phyloP scores from a whole-genome alignment of 257 asterid species.

The Capsicum baccatum region DNA sequence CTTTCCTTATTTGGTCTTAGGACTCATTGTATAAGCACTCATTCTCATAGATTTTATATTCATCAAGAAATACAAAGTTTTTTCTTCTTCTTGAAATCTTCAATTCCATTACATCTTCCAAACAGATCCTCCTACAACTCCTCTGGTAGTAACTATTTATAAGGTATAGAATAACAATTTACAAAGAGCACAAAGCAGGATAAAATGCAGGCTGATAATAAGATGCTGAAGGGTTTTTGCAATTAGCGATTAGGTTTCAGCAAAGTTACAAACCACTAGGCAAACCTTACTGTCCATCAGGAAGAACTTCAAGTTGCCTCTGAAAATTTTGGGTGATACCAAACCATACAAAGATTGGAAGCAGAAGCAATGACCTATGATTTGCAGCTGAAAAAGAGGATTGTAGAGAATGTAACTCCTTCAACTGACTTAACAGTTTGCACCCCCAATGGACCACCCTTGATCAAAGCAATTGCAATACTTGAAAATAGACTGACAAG shows the following conservation, averaged over 20 bases:
- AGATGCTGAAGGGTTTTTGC: background rate
- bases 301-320: background rate
- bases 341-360: slow-evolving; percentile 10
- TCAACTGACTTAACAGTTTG: slow-evolving; percentile 15
- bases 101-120: background rate
- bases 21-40: background rate
- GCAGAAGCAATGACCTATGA: background rate
- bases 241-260: background rate
- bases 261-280: background rate
- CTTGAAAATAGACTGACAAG: background rate
- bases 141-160: too few species aligned
- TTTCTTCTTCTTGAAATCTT: too few species aligned
- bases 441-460: background rate
- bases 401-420: background rate
- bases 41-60: background rate
- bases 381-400: slow-evolving; percentile 21
- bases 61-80: background rate
- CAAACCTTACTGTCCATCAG: background rate
- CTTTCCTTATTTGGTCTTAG: background rate
- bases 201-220: background rate
- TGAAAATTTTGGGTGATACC: slow-evolving; percentile 3
- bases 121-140: background rate
- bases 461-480: background rate
- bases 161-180: background rate
- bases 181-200: background rate